A percentile compares a stretch with the other conserved stretches of the same genome.
These are phyloP conservation scores for Casuarina glauca DNA, from an alignment of 306 rosid genomes.

Conservation along the genomic window DNA sequence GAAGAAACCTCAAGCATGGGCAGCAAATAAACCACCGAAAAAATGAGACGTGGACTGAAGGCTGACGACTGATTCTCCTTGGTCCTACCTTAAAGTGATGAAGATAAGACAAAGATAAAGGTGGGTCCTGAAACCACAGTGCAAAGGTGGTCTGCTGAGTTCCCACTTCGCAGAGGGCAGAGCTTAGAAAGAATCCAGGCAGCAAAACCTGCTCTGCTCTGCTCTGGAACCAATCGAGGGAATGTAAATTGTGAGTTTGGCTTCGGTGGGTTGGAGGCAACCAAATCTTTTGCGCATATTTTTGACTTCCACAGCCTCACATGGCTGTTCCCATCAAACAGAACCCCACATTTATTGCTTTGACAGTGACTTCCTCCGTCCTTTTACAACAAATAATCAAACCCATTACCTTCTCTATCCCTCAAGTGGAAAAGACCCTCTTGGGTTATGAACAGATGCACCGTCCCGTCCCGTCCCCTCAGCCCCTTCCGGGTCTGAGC, in stretches of 20 bases:
- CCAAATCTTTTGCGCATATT: constrained; percentile 50
- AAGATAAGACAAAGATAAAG: background rate
- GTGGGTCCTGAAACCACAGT: background rate
- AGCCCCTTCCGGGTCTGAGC: background rate
- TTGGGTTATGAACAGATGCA: too few species aligned
- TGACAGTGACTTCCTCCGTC: constrained; percentile 36
- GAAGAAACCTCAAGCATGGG: background rate
- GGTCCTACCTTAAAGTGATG: background rate
- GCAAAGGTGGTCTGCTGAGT: background rate
- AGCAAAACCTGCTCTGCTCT: background rate
- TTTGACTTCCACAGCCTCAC: constrained; percentile 39
- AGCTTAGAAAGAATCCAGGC: too few species aligned
- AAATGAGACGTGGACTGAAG: background rate
- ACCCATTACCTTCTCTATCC: background rate
- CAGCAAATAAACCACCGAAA: background rate
- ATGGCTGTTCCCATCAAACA: constrained; percentile 31
- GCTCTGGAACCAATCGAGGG: background rate
- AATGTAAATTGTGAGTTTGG: background rate
- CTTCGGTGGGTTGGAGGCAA: constrained; percentile 13
- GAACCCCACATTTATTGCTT: constrained; percentile 46
- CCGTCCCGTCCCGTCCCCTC: too few species aligned
- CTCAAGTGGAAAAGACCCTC: background rate
- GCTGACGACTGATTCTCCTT: background rate
- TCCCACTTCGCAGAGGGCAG: background rate
- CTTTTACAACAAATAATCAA: background rate